Evolutionary conservation across 306 rosid genomes (phyloP), one percentile per base, ranked within the genome.

Genomic region (Gynostemma pentaphyllum): DNA sequence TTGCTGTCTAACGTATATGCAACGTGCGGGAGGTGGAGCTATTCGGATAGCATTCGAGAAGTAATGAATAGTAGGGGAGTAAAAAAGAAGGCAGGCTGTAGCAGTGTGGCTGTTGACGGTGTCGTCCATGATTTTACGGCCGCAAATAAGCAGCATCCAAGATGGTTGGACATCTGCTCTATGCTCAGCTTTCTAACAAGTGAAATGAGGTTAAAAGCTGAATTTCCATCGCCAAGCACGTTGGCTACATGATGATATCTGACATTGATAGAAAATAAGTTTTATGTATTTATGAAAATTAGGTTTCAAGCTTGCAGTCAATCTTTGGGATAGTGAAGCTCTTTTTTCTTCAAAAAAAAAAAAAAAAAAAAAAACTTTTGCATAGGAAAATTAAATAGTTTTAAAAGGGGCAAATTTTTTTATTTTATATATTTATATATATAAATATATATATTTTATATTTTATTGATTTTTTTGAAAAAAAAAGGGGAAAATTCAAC

Each of bases 1-100:
- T 46, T 80, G 74, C 36, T 83, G 60, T 78, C 86, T 3, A 83
- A 83, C 34, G 59, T 75, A 19, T 83, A 80, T 50, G 83, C 89
- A 36, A 72, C 81, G 4, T 60, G 74, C 67, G 82, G 82, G 52
- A 70, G 67, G 47, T 80, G 89, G 86, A 71, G 60, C 19, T 67
- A 48, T 68, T 70, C 83, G 2, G 80, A 83, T 66, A 60, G 62
- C 66, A 47, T 78, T 12, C 68, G 89, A 57, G 78, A 71, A 60
- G 62, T 39, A 28, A 83, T 83, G 89, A 81, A 80, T 37, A 62
- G 65, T 55, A 73, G 47, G 39, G 82, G 83, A 71, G 79, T 78
- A 57, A 78, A 73, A 70, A 83, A 83, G 89, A 78, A 68, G 1
- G 83, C 79, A 8, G 83, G 86, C 16, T 68, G 66, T 19, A 80